Evolutionary conservation across 495 filamentous ascomycete species (phyloP), one percentile per base, ranked within the genome.

Genomic region (Podospora didyma): DNA sequence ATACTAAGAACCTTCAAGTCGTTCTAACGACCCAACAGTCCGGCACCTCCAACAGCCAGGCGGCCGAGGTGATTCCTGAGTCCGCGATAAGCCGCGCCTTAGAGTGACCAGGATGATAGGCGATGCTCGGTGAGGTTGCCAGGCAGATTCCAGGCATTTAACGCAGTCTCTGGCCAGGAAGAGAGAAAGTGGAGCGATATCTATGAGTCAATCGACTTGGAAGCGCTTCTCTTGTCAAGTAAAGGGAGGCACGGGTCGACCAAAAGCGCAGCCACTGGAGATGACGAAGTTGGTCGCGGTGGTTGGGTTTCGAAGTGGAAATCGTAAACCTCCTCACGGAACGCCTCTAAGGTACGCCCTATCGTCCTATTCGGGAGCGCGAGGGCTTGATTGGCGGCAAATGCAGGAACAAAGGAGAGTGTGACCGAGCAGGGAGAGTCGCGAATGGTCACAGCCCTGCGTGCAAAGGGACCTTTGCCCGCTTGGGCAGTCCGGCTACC

Each of bases 61-160:
- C n/a, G 39, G 12, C n/a, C n/a, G 39, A 42, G n/a, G 39, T 4
- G 39, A 4, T 42, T 42, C 39, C 14, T 42, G 39, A 42, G n/a
- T 42, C 12, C n/a, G 12, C n/a, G 39, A 42, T 42, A 42, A 42
- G 39, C 39, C 39, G 12, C 39, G 48, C 48, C 51, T 53, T 53
- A n/a, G 19, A 31, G 37, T 45, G 6, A 37, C 19, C 45, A 9
- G 26, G 26, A 9, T 4, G 3, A 53, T 26, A 31, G 53, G 56
- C 53, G 35, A 41, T 49, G 46, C 57, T 61, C 54, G 63, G 60
- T 66, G 50, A 46, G 44, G 17, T 50, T 19, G 19, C 50, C 34
- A 63, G 61, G 64, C 64, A 62, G 52, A 66, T 51, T 26, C 42
- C 64, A 60, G 56, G 59, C 31, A 16, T 22, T 46, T 20, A 24